Conservation (phyloP, 768 basidiomycete genomes). For the Lentinula sp. region DNA sequence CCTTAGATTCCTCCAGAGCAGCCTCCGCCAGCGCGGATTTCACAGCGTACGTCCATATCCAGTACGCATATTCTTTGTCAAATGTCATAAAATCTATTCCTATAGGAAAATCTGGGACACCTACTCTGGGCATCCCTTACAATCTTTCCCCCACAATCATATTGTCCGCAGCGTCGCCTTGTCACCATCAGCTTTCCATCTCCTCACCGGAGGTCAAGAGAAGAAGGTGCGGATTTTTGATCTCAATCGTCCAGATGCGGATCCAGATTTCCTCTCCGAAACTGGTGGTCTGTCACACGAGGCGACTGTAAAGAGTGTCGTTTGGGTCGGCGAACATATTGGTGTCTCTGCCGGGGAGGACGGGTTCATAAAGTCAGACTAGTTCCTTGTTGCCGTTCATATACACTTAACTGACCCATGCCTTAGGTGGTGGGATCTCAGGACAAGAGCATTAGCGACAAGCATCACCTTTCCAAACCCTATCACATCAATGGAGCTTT, state of each 20-base stretch:
- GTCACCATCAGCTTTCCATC: conserved; percentile 60
- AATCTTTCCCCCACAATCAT: conserved; percentile 98
- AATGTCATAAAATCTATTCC: background rate
- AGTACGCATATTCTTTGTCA: background rate
- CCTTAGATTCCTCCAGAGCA: conserved; percentile 77
- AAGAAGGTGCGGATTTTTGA: conserved; percentile 97
- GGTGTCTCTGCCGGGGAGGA: conserved; percentile 93
- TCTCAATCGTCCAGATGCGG: conserved; percentile 78
- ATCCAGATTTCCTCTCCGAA: conserved; percentile 74
- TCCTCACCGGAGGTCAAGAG: conserved; percentile 92
- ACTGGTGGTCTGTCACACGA: conserved; percentile 66
- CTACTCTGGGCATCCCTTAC: conserved; percentile 77
- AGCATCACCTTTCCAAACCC: conserved; percentile 68
- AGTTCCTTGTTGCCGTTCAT: background rate
- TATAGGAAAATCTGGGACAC: conserved; percentile 94
- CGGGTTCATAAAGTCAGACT: conserved; percentile 73
- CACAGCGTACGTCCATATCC: conserved; percentile 67
- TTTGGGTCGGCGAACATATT: conserved; percentile 86
- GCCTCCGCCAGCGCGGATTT: conserved; percentile 96
- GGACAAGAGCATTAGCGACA: conserved; percentile 68
- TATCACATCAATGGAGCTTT: conserved; percentile 93
- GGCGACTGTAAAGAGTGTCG: conserved; percentile 86
- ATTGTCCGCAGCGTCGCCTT: conserved; percentile 95
- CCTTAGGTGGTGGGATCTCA: conserved; percentile 92
- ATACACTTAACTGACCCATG: background rate